These are phyloP conservation scores for Macroventuria anomochaeta DNA, from an alignment of 2,329 filamentous ascomycete genomes.

Conservation along the genomic window DNA sequence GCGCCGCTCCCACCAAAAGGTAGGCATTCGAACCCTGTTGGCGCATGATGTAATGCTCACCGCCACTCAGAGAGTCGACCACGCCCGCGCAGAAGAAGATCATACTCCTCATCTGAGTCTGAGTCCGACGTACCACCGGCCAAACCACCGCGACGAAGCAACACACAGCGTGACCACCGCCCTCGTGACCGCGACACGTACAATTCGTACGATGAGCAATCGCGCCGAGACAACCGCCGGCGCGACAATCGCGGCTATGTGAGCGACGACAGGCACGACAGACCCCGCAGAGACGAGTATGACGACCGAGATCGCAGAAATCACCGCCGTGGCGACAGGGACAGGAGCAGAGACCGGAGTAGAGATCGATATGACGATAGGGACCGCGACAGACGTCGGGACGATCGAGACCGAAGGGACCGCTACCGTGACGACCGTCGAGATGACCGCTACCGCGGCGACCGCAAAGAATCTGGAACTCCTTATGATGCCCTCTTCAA, in stretches of 20 bases:
- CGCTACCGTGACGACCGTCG: slow-evolving; percentile 13
- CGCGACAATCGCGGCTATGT: slow-evolving; percentile 35
- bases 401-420: slow-evolving; percentile 23
- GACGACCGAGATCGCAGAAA: slow-evolving; percentile 23
- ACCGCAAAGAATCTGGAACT: slow-evolving; percentile 17
- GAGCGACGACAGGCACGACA: slow-evolving; percentile 33
- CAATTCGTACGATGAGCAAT: slow-evolving; percentile 39
- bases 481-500: slow-evolving; percentile 16
- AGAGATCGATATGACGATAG: slow-evolving; percentile 13
- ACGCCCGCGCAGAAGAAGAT: slow-evolving; percentile 25
- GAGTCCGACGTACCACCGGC: slow-evolving; percentile 25
- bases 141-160: slow-evolving; percentile 30
- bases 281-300: slow-evolving; percentile 26
- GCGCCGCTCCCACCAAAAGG: slow-evolving; percentile 24
- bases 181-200: slow-evolving; percentile 28
- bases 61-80: slow-evolving; percentile 14
- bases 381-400: slow-evolving; percentile 14
- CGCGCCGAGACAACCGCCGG: slow-evolving; percentile 22
- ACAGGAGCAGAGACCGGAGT: slow-evolving; percentile 11
- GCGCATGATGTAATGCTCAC: slow-evolving; percentile 7
- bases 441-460: slow-evolving; percentile 20
- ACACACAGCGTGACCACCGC: slow-evolving; percentile 27
- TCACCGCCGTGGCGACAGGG: slow-evolving; percentile 21
- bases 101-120: slow-evolving; percentile 29
- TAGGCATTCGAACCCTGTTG: neutral